These are phyloP conservation scores for Fonsecaea monophora DNA, from an alignment of 2,329 filamentous ascomycete species.

Conservation along the genomic window DNA sequence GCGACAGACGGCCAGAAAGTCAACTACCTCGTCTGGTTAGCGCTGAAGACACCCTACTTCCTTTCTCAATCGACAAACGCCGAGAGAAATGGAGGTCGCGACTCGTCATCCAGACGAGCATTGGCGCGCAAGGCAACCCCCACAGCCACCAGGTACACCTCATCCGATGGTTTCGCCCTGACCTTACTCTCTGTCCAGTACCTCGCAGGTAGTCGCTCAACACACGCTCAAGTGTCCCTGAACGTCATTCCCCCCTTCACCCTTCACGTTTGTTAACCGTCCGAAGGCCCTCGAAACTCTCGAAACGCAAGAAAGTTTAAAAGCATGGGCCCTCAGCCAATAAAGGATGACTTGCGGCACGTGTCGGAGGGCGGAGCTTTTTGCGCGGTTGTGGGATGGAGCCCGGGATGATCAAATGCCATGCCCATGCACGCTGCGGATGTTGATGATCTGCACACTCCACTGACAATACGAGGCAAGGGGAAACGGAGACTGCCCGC, in stretches of 20 bases:
- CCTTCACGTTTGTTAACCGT: background rate
- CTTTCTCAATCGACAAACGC: background rate
- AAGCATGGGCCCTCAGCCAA: background rate
- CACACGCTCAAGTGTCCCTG: too few relatives aligned
- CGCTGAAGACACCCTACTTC: conserved; percentile 31
- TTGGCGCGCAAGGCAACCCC: background rate
- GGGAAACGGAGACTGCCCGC: background rate
- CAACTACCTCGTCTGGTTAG: conserved; percentile 56
- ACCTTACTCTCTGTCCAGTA: background rate
- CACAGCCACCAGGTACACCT: background rate
- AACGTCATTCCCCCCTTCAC: background rate
- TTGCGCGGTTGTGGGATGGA: background rate
- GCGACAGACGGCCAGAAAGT: conserved; percentile 62
- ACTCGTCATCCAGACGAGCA: background rate
- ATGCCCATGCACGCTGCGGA: background rate
- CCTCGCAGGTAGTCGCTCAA: background rate
- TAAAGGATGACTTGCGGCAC: background rate
- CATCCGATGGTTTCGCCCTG: background rate
- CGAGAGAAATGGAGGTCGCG: background rate
- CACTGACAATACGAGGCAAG: too few relatives aligned
- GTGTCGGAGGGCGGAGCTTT: too few relatives aligned
- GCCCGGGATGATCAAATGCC: background rate
- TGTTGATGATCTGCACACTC: conserved; percentile 2
- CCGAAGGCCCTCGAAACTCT: background rate
- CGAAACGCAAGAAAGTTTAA: background rate